These are phyloP conservation scores for Coprinellus micaceus DNA, from an alignment of 768 basidiomycete species.

Conservation along the genomic window DNA sequence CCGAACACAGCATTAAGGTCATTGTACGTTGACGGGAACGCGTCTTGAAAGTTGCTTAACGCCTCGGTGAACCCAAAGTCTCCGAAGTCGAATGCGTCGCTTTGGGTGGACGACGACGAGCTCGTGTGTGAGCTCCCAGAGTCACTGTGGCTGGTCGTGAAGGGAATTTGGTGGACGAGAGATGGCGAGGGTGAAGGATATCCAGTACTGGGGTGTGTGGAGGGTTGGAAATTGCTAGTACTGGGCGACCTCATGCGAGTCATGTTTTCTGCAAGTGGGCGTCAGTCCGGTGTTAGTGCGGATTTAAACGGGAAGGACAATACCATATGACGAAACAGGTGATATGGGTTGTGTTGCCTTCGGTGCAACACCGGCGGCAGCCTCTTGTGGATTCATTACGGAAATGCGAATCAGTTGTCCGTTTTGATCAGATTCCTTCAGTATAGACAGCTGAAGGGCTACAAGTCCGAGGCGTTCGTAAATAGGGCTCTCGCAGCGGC, in stretches of 20 bases:
- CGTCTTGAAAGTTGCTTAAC: neutral
- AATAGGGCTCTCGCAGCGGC: too few species aligned
- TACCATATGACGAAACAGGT: slow-evolving; percentile 1
- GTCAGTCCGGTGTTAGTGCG: neutral
- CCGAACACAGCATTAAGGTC: neutral
- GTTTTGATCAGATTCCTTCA: slow-evolving; percentile 1
- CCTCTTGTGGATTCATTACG: neutral
- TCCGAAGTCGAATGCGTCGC: neutral
- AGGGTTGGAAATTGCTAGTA: neutral
- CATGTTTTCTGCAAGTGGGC: neutral
- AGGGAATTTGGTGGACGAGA: slow-evolving; percentile 1
- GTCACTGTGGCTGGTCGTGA: neutral
- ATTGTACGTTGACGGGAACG: neutral
- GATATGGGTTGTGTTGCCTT: neutral
- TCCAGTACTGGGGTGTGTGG: neutral
- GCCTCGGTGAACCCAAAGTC: slow-evolving; percentile 1
- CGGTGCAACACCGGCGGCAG: neutral
- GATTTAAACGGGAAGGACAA: neutral
- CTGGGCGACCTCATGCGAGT: neutral
- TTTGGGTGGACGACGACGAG: neutral
- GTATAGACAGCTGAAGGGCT: slow-evolving; percentile 1
- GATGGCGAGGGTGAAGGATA: neutral
- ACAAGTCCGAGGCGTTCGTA: neutral
- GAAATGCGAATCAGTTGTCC: slow-evolving; percentile 2
- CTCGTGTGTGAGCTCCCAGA: slow-evolving; percentile 1